Base-by-base conservation (phyloP, 2,329 filamentous ascomycete genomes). In the Curvularia spicifera region DNA sequence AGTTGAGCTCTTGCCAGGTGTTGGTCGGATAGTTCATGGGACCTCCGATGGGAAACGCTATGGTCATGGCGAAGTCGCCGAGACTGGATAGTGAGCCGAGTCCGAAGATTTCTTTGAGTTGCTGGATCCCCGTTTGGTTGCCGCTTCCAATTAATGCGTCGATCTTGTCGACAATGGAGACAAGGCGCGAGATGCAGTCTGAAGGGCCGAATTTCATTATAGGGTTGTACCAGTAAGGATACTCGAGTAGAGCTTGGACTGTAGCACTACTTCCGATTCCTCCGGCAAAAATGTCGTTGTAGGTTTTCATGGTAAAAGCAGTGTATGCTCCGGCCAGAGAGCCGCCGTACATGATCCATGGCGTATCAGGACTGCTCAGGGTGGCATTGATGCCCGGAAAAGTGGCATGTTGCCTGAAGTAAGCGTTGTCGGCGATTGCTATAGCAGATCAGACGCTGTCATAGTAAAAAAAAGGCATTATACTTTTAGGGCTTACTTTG, bases 1-100 rank as follows among this genome's bases (percentile, higher is more conserved):
- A 85, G 56, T 80, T 82, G 9, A 85, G 70, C 63, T 85, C 83
- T 71, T 85, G 83, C 83, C 83, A 85, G 4, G 83, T 84, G 24
- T 73, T 75, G 0, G 79, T 82, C 0, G 80, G 79, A 62, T 85
- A 85, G 58, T 78, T 78, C 54, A 82, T 77, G n/a, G 79, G 78
- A 0, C 77, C 79, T n/a, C 79, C 78, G 12, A 81, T 64, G 4
- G 82, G 81, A 39, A 79, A 80, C 0, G 79, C 80, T 56, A 84
- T 83, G 0, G 80, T 78, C 60, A 78, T 76, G 5, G 81, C 81
- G 57, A 83, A 83, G 61, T 83, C 81, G 26, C 79, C 72, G 26
- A 80, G 66, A 60, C 81, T 80, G 15, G 71, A 72, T n/a, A 84
- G 65, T 3, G 69, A 68, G 29, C 78, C 79, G 1, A 84, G 75